Evolutionary conservation across 164 flowering plant species (phyloP).

Genomic region (Vitis vinifera): DNA sequence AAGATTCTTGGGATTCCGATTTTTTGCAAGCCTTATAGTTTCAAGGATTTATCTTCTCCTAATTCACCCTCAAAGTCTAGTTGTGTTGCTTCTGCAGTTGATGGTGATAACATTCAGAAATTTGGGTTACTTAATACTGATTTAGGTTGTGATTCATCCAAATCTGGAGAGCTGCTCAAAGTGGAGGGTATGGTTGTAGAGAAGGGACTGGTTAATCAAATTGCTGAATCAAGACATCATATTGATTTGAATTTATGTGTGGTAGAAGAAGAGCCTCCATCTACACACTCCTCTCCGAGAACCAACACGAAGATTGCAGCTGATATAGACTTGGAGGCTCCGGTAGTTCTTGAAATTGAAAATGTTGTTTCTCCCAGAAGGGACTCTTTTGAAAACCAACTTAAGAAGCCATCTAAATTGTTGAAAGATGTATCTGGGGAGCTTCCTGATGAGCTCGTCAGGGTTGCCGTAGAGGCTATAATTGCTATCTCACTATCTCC

Average conservation of each 20-base stretch:
- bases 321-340: conserved; percentile 61
- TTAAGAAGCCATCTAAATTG: conserved; percentile 7
- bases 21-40: conserved; percentile 24
- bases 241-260: conserved; percentile 28
- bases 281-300: conserved; percentile 16
- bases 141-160: background rate
- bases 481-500: conserved; percentile 43
- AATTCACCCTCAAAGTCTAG: conserved; percentile 16
- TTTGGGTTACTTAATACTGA: conserved; percentile 5
- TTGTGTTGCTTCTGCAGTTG: conserved; percentile 14
- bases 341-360: conserved; percentile 29
- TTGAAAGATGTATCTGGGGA: conserved; percentile 8
- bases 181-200: background rate
- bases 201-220: background rate
- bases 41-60: conserved; percentile 21
- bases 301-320: conserved; percentile 16
- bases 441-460: conserved; percentile 18
- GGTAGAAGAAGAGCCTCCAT: conserved; percentile 22
- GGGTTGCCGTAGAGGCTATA: conserved; percentile 58
- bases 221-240: conserved; percentile 9
- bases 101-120: conserved; percentile 1
- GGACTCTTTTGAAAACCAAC: conserved; percentile 14
- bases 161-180: background rate
- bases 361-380: conserved; percentile 5
- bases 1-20: conserved; percentile 58